Conservation (phyloP, 257 asterid genomes). For the Orobanche coerulescens region DNA sequence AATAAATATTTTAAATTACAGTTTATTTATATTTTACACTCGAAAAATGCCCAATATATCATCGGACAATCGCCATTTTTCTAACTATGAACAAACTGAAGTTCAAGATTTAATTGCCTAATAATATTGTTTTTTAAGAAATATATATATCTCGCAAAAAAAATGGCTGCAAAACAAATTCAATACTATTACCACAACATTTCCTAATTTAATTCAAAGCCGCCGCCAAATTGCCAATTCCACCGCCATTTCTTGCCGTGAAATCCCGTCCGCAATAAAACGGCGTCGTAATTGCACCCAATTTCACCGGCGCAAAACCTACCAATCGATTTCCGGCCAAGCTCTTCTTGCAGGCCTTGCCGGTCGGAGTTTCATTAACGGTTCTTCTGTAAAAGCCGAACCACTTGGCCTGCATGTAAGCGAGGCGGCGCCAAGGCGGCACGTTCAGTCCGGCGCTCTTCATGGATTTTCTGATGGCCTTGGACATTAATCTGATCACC, state of each 20-base stretch:
- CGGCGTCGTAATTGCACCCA: conserved; percentile 14
- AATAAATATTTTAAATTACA: no score
- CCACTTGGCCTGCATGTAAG: conserved; percentile 72
- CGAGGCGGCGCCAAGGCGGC: conserved; percentile 84
- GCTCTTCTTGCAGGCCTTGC: not conserved
- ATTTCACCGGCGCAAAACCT: conserved; percentile 40
- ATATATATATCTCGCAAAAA: no score
- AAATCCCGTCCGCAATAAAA: conserved; percentile 30
- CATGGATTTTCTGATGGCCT: conserved; percentile 53
- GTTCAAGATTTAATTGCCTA: no score
- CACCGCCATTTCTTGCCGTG: conserved; percentile 16
- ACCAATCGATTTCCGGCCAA: conserved; percentile 25
- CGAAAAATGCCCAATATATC: no score
- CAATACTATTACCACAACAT: no score
- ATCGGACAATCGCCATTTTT: no score
- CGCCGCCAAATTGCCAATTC: conserved; percentile 40
- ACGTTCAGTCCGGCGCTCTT: conserved; percentile 35
- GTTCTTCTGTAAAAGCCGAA: conserved; percentile 48
- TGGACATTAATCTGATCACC: conserved; percentile 51
- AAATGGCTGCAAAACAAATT: no score
- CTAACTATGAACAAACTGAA: no score
- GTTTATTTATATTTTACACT: no score
- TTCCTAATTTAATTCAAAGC: conserved; percentile 28
- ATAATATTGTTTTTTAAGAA: no score
- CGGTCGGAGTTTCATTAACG: conserved; percentile 33